Evolutionary conservation across 345 rosid genomes (phyloP).

Genomic region (Brassica carinata): DNA sequence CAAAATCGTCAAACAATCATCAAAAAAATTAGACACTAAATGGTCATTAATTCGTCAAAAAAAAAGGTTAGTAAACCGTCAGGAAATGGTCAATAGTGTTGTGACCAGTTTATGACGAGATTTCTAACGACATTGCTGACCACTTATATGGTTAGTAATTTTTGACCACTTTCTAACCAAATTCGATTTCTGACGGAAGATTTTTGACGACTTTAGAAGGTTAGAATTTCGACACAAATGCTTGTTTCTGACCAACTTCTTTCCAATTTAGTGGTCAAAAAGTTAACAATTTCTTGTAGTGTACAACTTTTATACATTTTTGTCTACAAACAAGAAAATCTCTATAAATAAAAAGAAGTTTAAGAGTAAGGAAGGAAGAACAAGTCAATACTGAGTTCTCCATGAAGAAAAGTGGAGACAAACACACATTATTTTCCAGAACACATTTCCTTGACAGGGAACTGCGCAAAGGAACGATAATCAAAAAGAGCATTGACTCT

Average conservation of each 20-base stretch:
- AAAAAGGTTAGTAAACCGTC: not conserved
- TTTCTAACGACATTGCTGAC: not conserved
- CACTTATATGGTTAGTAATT: not conserved
- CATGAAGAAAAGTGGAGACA: conserved; percentile 33
- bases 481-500: conserved; percentile 28
- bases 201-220: not conserved
- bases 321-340: not conserved
- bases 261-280: not conserved
- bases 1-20: not conserved
- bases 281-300: not conserved
- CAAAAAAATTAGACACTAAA: not conserved
- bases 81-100: not conserved
- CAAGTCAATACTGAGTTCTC: conserved; percentile 18
- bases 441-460: conserved; percentile 24
- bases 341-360: not conserved
- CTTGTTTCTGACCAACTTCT: not conserved
- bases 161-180: not conserved
- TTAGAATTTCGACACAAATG: not conserved
- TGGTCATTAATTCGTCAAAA: not conserved
- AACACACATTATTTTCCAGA: conserved; percentile 28
- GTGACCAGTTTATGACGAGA: not conserved
- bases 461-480: conserved; percentile 19
- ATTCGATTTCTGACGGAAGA: not conserved
- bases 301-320: not conserved
- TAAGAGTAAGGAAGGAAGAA: conserved; percentile 6